These are phyloP conservation scores for Luvunga scandens DNA, from an alignment of 345 rosid species.

Conservation along the genomic window DNA sequence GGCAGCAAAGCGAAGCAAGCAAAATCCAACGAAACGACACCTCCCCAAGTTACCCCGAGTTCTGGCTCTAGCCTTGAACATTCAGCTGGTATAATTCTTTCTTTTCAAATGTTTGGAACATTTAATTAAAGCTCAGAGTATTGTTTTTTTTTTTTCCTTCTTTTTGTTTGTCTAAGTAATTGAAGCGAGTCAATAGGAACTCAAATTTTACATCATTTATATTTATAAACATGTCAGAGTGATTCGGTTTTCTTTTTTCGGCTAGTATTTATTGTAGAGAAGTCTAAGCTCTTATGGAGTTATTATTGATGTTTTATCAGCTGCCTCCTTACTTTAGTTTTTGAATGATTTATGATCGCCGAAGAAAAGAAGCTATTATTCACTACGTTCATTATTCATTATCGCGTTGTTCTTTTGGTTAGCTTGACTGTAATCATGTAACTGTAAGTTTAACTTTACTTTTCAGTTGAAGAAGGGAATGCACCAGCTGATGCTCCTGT, in stretches of 20 bases:
- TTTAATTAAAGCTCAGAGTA: background rate
- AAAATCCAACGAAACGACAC: slow-evolving; percentile 14
- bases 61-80: slow-evolving; percentile 25
- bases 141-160: background rate
- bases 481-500: slow-evolving; percentile 6
- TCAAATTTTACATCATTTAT: background rate
- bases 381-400: background rate
- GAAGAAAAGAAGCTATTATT: background rate
- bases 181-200: background rate
- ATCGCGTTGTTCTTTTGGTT: background rate
- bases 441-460: background rate
- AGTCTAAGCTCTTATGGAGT: background rate
- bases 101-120: background rate
- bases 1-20: slow-evolving; percentile 25
- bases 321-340: background rate
- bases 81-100: slow-evolving; percentile 30
- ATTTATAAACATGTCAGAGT: background rate
- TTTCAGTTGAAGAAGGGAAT: slow-evolving; percentile 29
- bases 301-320: background rate
- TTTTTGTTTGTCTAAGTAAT: too few relatives aligned
- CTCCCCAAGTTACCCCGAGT: slow-evolving; percentile 2
- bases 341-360: background rate
- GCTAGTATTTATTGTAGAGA: background rate
- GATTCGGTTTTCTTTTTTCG: background rate
- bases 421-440: background rate